Evolutionary conservation across 192 early-diverging fungal genomes (phyloP), one percentile per base, ranked within the genome.

Genomic region (Cetraspora pellucida): DNA sequence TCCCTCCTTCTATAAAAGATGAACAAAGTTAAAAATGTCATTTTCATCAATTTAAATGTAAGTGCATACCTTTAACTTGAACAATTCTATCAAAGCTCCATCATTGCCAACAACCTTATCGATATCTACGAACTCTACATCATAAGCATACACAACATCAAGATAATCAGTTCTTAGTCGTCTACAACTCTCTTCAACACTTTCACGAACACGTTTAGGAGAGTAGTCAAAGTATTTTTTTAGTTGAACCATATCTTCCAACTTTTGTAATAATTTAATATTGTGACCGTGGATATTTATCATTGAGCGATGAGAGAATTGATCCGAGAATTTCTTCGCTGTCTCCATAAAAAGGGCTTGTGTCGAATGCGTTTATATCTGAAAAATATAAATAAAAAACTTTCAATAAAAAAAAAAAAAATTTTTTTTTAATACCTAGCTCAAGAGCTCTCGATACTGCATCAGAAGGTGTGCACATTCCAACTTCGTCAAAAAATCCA

Each of bases 71-170:
- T 67, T 84, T 55, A n/a, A 31, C 27, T 75, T 83, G 28, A 71
- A 58, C 27, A 94, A 77, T 52, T 84, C 77, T 55, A 87, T 89
- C 54, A 94, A 76, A 30, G 82, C n/a, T n/a, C n/a, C n/a, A n/a
- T n/a, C n/a, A n/a, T n/a, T 84, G 10, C 86, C 87, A 13, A 89
- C 85, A 9, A 89, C 81, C 10, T 87, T 70, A 2, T 85, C 77
- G 21, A 87, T 73, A 1, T 80, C 79, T 11, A 91, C 91, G 90
- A 94, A 94, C 78, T 94, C 92, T 11, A 94, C 91, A 77, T 94
- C 92, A 69, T 94, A 91, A 46, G 87, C 88, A 61, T 86, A 84
- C 0, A 92, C 92, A 65, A 90, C 81, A 68, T 94, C 91, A 21
- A 94, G 77, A 68, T 94, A 94, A 67, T 85, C 80, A 0, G 90